A percentile compares a stretch with the other conserved stretches of the same genome.
Conservation (phyloP, 768 basidiomycete species). For the Tricholoma hemisulphureum region DNA sequence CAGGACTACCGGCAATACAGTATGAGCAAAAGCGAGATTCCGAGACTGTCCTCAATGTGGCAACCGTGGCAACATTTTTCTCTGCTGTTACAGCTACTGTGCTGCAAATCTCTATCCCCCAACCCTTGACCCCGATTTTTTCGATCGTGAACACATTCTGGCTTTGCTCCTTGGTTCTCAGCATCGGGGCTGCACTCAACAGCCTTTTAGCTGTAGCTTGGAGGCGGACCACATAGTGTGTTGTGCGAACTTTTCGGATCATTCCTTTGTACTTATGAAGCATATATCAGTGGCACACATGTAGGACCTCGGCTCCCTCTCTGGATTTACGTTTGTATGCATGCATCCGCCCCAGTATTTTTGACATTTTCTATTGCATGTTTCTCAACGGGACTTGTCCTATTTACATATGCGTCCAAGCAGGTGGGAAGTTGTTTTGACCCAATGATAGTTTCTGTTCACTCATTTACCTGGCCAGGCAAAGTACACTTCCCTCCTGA, state of each 20-base stretch:
- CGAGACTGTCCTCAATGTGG: slow-evolving; percentile 10
- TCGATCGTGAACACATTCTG: slow-evolving; percentile 15
- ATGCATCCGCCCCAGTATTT: slow-evolving; percentile 8
- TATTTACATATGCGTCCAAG: slow-evolving; percentile 8
- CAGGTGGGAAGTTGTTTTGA: neutral
- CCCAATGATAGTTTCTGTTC: neutral
- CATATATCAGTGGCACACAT: slow-evolving; percentile 5
- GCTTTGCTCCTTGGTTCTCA: slow-evolving; percentile 20
- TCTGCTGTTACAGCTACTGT: slow-evolving; percentile 24
- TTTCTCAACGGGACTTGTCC: slow-evolving; percentile 7
- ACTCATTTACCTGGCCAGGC: neutral
- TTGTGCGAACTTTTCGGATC: neutral
- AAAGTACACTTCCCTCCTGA: slow-evolving; percentile 1
- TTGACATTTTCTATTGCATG: slow-evolving; percentile 6
- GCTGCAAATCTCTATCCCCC: slow-evolving; percentile 13
- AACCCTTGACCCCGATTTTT: neutral
- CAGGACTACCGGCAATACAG: slow-evolving; percentile 12
- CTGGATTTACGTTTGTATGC: slow-evolving; percentile 8
- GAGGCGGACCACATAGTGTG: slow-evolving; percentile 21
- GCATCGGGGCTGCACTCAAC: slow-evolving; percentile 21
- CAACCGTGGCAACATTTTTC: slow-evolving; percentile 22
- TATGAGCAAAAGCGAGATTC: slow-evolving; percentile 13
- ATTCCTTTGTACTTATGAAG: neutral
- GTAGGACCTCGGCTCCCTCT: slow-evolving; percentile 5
- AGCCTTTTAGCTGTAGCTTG: slow-evolving; percentile 19